phyloP scores from a whole-genome alignment of 2,329 filamentous ascomycete genomes.

The Penicillium sp. region DNA sequence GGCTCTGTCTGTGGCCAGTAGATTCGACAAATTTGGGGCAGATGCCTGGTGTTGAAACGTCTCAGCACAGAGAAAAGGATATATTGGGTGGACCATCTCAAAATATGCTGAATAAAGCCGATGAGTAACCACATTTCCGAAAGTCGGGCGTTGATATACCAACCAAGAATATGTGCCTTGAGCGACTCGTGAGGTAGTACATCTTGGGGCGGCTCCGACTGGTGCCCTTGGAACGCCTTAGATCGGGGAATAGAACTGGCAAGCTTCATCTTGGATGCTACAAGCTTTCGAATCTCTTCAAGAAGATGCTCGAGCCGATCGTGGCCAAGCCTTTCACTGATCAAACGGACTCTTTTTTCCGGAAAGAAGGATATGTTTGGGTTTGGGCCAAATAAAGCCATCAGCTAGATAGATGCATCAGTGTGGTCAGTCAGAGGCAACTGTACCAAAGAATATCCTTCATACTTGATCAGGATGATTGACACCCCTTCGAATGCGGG shows the following conservation, averaged over 20 bases:
- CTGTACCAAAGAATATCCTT: not conserved
- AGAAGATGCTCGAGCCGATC: not conserved
- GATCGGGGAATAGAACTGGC: not conserved
- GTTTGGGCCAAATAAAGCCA: not conserved
- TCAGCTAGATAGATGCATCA: not conserved
- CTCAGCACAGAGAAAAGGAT: not conserved
- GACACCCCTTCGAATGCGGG: not conserved
- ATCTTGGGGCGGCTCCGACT: not conserved
- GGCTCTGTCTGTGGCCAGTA: not conserved
- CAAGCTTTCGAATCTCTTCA: not conserved
- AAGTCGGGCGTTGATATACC: not conserved
- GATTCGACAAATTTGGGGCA: not conserved
- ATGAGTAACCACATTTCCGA: not conserved
- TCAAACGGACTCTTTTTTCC: not conserved
- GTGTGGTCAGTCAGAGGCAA: not conserved
- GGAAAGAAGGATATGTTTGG: not conserved
- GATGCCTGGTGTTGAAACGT: not conserved
- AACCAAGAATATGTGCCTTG: not conserved
- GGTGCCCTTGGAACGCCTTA: not conserved
- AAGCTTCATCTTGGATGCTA: not conserved
- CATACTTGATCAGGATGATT: not conserved
- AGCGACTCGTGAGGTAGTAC: not conserved
- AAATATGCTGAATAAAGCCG: not conserved
- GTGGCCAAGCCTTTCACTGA: not conserved
- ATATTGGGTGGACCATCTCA: not conserved